Conservation (phyloP, 2,329 filamentous ascomycete species). For the Paracoccidioides lutzii region DNA sequence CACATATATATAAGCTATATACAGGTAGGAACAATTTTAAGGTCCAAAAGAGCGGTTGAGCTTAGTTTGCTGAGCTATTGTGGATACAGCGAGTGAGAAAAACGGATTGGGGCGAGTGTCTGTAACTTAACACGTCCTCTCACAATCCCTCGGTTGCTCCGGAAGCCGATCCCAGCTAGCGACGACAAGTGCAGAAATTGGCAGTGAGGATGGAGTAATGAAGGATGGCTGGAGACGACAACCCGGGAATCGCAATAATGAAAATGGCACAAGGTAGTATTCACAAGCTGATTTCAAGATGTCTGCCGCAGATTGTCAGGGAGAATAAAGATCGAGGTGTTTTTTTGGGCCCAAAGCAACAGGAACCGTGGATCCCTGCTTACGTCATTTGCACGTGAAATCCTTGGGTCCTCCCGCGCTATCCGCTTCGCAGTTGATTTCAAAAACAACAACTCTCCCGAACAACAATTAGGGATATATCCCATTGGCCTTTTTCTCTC, state of each 20-base stretch:
- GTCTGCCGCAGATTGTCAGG: too few species aligned
- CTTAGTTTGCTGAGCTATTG: neutral
- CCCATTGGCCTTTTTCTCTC: neutral
- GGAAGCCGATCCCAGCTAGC: neutral
- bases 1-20: constrained; percentile 2
- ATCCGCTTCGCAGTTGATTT: neutral
- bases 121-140: neutral
- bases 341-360: too few species aligned
- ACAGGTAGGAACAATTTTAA: neutral
- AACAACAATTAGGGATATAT: neutral
- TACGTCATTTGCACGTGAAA: constrained; percentile 2
- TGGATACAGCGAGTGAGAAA: neutral
- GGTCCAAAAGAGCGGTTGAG: neutral
- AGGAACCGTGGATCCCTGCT: neutral
- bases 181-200: neutral
- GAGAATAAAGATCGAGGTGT: too few species aligned
- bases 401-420: neutral
- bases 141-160: neutral
- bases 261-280: neutral
- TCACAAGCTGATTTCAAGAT: too few species aligned
- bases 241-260: neutral
- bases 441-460: neutral
- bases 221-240: neutral
- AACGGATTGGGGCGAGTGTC: neutral
- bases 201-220: neutral